These are phyloP conservation scores for Talaromyces marneffei DNA, from an alignment of 2,329 filamentous ascomycete species.

Conservation along the genomic window DNA sequence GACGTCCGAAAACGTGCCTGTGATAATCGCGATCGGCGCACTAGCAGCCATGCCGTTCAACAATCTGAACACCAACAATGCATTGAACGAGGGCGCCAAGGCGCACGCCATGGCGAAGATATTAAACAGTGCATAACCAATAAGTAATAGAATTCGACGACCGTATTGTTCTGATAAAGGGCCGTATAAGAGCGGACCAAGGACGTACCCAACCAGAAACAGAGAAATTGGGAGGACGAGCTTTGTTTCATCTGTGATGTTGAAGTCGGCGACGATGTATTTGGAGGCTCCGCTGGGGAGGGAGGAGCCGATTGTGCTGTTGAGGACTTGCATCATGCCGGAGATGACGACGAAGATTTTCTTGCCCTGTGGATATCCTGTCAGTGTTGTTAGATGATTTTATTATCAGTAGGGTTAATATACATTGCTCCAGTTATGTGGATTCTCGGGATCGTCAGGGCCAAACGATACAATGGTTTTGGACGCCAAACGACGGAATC, in stretches of 20 bases:
- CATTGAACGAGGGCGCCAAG: conserved; percentile 37
- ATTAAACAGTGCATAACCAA: conserved; percentile 44
- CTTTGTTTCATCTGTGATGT: conserved; percentile 28
- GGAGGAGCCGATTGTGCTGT: conserved; percentile 38
- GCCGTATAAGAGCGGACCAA: conserved; percentile 41
- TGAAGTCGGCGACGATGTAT: conserved; percentile 33
- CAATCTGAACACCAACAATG: conserved; percentile 42
- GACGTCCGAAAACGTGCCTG: conserved; percentile 45
- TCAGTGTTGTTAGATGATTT: background rate
- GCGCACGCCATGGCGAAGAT: conserved; percentile 42
- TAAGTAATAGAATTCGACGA: conserved; percentile 41
- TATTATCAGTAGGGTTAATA: background rate
- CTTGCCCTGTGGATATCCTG: conserved; percentile 18
- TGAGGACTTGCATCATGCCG: conserved; percentile 36
- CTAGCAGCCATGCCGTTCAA: conserved; percentile 41
- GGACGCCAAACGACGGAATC: conserved; percentile 30
- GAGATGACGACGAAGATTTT: conserved; percentile 32
- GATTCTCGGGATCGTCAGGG: conserved; percentile 30
- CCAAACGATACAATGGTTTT: conserved; percentile 34
- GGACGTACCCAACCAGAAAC: conserved; percentile 37
- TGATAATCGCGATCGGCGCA: conserved; percentile 41
- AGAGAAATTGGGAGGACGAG: conserved; percentile 37
- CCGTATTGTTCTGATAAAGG: conserved; percentile 42
- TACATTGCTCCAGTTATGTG: conserved; percentile 32
- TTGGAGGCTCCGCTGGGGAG: conserved; percentile 34